These are phyloP conservation scores for Penicillium sp. DNA, from an alignment of 2,329 filamentous ascomycete genomes.

Conservation along the genomic window DNA sequence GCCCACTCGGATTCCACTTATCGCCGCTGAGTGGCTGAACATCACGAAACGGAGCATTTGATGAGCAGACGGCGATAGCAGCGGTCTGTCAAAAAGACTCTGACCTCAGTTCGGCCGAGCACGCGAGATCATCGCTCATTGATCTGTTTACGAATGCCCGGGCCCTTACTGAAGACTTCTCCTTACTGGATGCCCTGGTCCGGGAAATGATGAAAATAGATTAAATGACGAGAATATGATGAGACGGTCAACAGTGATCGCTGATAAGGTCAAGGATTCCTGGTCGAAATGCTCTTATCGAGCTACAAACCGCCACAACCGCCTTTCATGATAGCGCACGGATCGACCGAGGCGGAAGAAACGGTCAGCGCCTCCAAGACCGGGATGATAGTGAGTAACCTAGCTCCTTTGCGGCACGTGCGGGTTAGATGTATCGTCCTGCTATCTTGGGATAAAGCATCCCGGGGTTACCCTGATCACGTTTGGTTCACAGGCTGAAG, in stretches of 20 bases:
- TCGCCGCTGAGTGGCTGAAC: conserved; percentile 1
- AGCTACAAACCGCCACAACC: conserved; percentile 21
- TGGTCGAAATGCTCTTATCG: conserved; percentile 9
- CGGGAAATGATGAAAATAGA: background rate
- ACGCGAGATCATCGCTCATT: conserved; percentile 10
- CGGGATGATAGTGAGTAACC: background rate
- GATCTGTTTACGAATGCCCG: background rate
- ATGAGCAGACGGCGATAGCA: background rate
- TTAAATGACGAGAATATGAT: conserved; percentile 3
- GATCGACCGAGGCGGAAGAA: conserved; percentile 13
- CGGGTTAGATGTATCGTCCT: background rate
- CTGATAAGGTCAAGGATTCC: conserved; percentile 17
- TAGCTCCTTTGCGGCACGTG: background rate
- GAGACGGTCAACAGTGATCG: conserved; percentile 4
- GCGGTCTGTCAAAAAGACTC: conserved; percentile 12
- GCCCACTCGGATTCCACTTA: conserved; percentile 9
- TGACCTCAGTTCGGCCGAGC: conserved; percentile 12
- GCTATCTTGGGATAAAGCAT: background rate
- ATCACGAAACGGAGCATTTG: background rate
- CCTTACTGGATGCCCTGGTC: conserved; percentile 6
- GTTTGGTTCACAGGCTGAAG: background rate
- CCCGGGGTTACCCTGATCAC: background rate
- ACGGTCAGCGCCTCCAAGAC: background rate
- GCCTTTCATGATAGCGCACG: conserved; percentile 21
- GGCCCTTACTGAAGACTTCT: conserved; percentile 8